A percentile compares a stretch with the other conserved stretches of the same genome.
Evolutionary conservation across 23 red algal genomes (phyloP).

Genomic region (Porphyridium purpureum): DNA sequence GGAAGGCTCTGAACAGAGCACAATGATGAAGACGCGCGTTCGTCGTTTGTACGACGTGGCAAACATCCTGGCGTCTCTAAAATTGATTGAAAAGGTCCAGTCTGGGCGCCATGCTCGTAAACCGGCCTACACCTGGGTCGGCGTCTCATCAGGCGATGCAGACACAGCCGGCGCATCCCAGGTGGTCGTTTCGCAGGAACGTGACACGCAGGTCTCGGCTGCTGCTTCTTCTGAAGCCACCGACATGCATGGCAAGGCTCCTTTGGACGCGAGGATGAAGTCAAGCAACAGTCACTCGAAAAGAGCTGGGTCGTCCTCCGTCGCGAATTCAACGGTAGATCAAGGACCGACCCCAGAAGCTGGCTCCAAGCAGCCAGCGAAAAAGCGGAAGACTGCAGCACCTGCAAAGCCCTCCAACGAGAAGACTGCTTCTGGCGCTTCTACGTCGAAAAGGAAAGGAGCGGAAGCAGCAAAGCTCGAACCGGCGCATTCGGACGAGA

Average conservation of each 20-base stretch:
- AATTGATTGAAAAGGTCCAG: constrained; percentile 76
- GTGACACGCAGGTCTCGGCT: not conserved
- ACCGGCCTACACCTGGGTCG: constrained; percentile 58
- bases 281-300: constrained; percentile 14
- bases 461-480: not conserved
- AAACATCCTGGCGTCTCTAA: constrained; percentile 77
- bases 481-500: not conserved
- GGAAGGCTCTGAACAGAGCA: too few species aligned
- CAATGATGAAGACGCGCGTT: too few species aligned
- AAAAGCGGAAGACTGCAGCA: constrained; percentile 20
- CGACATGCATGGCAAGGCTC: constrained; percentile 5
- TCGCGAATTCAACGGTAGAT: constrained; percentile 25
- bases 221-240: constrained; percentile 6
- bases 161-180: not conserved
- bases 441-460: not conserved
- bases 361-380: constrained; percentile 12
- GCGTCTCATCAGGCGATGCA: not conserved
- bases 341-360: constrained; percentile 9
- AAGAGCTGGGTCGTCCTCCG: constrained; percentile 15
- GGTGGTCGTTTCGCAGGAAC: not conserved
- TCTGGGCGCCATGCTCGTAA: constrained; percentile 54
- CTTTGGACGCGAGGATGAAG: constrained; percentile 17
- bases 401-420: constrained; percentile 6
- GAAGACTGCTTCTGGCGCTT: not conserved
- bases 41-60: constrained; percentile 95